phyloP scores from a whole-genome alignment of 2,329 filamentous ascomycete genomes.

The Periconia sp. region DNA sequence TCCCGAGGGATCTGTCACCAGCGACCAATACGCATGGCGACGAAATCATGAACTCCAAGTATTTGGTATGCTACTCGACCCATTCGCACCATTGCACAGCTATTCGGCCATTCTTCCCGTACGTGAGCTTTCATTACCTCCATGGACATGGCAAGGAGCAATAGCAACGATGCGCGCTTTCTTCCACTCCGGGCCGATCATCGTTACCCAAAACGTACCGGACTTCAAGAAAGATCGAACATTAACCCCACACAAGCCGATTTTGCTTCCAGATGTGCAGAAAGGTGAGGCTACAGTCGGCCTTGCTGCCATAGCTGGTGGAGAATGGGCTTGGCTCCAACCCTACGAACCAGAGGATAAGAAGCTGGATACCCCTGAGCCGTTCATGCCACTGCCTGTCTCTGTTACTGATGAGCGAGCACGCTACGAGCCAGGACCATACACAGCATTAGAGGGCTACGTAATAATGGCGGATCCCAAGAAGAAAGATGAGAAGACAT shows the following conservation, averaged over 20 bases:
- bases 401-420: not conserved
- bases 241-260: not conserved
- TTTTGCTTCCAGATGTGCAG: too few species aligned
- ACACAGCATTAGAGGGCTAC: conserved; percentile 11
- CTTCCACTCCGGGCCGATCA: conserved; percentile 47
- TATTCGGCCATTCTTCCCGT: conserved; percentile 46
- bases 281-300: not conserved
- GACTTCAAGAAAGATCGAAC: not conserved
- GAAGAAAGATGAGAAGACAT: too few species aligned
- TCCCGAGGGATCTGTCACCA: too few species aligned
- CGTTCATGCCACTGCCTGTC: not conserved
- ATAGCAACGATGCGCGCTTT: conserved; percentile 50
- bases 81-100: conserved; percentile 45
- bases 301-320: not conserved
- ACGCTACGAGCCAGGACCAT: conserved; percentile 3
- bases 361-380: too few species aligned
- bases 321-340: conserved; percentile 8
- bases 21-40: too few species aligned
- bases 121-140: conserved; percentile 31
- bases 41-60: conserved; percentile 3
- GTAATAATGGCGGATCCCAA: conserved; percentile 4
- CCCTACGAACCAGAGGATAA: not conserved
- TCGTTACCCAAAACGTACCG: conserved; percentile 19
- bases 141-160: conserved; percentile 48
- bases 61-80: conserved; percentile 41